A percentile compares a stretch with the other conserved stretches of the same genome.
Evolutionary conservation across 441 rosid species (phyloP).

Genomic region (Gossypium lobatum): DNA sequence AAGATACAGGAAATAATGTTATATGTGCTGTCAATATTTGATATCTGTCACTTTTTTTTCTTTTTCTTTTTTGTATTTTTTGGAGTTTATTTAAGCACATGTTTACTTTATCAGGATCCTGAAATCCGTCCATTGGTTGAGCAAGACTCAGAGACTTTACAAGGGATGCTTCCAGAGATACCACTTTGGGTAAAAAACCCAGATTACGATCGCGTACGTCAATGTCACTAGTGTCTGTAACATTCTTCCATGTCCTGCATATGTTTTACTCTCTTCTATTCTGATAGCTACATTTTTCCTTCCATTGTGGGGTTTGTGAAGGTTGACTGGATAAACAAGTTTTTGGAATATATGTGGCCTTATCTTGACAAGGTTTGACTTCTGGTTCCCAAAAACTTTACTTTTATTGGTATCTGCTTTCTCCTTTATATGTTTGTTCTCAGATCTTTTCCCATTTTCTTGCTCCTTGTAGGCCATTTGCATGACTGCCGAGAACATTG

Average conservation of each 20-base stretch:
- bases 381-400: slow-evolving; percentile 1
- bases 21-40: not conserved
- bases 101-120: slow-evolving; percentile 54
- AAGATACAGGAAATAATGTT: not conserved
- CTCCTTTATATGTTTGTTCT: slow-evolving; percentile 14
- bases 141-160: slow-evolving; percentile 69
- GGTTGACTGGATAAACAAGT: slow-evolving; percentile 84
- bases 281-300: slow-evolving; percentile 3
- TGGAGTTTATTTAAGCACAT: not conserved
- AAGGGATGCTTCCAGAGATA: slow-evolving; percentile 84
- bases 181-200: slow-evolving; percentile 96
- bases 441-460: slow-evolving; percentile 5
- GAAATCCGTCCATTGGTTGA: slow-evolving; percentile 56
- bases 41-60: not conserved
- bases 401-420: slow-evolving; percentile 7
- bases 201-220: slow-evolving; percentile 78
- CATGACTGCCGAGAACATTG: slow-evolving; percentile 62
- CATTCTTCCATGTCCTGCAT: slow-evolving; percentile 5
- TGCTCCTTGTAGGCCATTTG: slow-evolving; percentile 64
- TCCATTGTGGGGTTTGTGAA: slow-evolving; percentile 24
- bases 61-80: not conserved
- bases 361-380: slow-evolving; percentile 81
- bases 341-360: slow-evolving; percentile 85
- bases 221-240: slow-evolving; percentile 13
- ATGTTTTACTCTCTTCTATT: slow-evolving; percentile 11